Percentiles rank a stretch among this genome's conserved stretches.
phyloP scores from a whole-genome alignment of 108 stramenopile species.

The Skeletonema costatum region DNA sequence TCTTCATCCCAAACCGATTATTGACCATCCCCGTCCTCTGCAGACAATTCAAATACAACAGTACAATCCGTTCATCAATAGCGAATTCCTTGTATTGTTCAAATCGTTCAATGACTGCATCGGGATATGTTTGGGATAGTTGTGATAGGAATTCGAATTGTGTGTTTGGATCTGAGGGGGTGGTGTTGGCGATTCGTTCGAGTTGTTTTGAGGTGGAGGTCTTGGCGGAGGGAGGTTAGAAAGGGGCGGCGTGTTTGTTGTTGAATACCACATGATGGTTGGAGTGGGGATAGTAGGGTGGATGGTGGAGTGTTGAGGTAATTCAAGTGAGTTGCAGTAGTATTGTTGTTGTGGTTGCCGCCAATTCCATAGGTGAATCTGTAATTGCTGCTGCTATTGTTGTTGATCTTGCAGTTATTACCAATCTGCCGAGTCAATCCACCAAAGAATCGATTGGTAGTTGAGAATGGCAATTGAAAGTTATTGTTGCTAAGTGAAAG shows the following conservation, averaged over 20 bases:
- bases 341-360: too few relatives aligned
- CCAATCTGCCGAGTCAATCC: neutral
- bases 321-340: neutral
- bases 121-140: slow-evolving; percentile 62
- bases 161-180: slow-evolving; percentile 57
- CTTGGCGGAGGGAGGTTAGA: slow-evolving; percentile 36
- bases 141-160: slow-evolving; percentile 76
- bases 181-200: slow-evolving; percentile 72
- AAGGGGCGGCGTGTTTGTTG: slow-evolving; percentile 27
- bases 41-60: slow-evolving; percentile 68
- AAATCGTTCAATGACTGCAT: slow-evolving; percentile 76
- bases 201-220: slow-evolving; percentile 75
- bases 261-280: neutral
- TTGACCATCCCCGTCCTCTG: slow-evolving; percentile 15
- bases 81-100: slow-evolving; percentile 64
- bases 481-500: neutral
- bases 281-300: neutral
- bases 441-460: slow-evolving; percentile 17
- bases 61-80: slow-evolving; percentile 61
- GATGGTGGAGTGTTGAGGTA: neutral
- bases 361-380: too few relatives aligned
- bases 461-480: neutral
- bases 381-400: too few relatives aligned
- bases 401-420: too few relatives aligned
- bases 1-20: slow-evolving; percentile 50